Percentiles rank a stretch among this genome's conserved stretches.
Evolutionary conservation across 768 basidiomycete species (phyloP).

Genomic region (Lanmaoa rubissima): DNA sequence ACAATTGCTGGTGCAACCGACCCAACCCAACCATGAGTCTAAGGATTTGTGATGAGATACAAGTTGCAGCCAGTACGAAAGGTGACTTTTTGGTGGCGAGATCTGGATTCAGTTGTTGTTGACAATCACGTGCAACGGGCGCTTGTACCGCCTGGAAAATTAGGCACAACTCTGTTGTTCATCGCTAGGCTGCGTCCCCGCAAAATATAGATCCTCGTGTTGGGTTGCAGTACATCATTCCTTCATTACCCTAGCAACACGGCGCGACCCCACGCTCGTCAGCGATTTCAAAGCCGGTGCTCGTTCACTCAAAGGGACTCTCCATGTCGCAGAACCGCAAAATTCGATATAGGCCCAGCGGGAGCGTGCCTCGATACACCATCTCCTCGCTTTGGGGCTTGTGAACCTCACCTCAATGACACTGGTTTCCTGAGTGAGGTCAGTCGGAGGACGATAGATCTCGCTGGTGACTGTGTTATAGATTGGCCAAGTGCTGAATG

Average conservation of each 20-base stretch:
- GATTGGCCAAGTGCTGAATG: too few relatives aligned
- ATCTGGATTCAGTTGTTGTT: background rate
- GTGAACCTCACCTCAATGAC: background rate
- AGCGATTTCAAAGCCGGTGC: background rate
- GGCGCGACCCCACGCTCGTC: background rate
- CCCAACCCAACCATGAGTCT: too few relatives aligned
- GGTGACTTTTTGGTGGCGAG: background rate
- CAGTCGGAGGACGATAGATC: too few relatives aligned
- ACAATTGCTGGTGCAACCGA: too few relatives aligned
- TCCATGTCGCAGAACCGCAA: background rate
- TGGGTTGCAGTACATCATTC: too few relatives aligned
- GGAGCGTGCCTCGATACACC: background rate
- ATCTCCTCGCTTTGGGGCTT: background rate
- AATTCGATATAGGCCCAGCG: background rate
- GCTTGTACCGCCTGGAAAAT: background rate
- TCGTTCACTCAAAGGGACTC: background rate
- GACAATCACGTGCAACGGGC: background rate
- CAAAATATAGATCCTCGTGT: too few relatives aligned
- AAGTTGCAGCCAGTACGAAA: too few relatives aligned
- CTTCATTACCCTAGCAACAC: too few relatives aligned
- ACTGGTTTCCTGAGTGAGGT: background rate
- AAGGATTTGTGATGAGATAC: background rate
- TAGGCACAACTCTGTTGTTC: too few relatives aligned
- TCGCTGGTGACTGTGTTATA: background rate
- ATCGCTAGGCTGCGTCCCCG: too few relatives aligned